Base-by-base conservation (phyloP, 1,284 basidiomycete species). In the Baeospora myosura region DNA sequence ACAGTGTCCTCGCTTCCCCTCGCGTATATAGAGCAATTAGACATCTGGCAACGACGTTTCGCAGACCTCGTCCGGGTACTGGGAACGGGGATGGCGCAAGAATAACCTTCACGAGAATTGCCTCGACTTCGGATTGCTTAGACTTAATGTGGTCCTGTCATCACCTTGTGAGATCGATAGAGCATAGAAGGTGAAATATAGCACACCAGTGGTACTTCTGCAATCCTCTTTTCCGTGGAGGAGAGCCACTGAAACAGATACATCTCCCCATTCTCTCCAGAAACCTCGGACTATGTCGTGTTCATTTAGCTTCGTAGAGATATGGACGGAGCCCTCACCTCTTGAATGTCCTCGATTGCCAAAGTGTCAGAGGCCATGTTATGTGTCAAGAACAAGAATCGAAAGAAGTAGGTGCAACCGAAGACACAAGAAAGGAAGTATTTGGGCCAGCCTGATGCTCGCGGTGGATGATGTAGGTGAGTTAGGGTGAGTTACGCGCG, bases 191-290 rank as follows among this genome's bases (percentile, higher is more conserved):
- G 35, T 16, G 43, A 31, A 43, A 26, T 16, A 32, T 30, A 16
- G 63, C 78, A 25, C 53, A 85, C 81, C 32, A 69, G 49, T 7
- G 70, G 52, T 26, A 69, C 64, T 5, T 68, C 64, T 31, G 63
- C 65, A 17, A 88, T 58, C 17, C 67, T 68, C 55, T 72, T 74
- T 61, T 90, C 83, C 1, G 78, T 73, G 18, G 71, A 68, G 5
- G 80, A 74, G 4, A 92, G 70, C 86, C 87, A 92, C 59, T 88
- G 82, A 50, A 91, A 82, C 12, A 91, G 60, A 54, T 88, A 87
- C 40, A 90, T 72, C 49, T 88, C 85, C 12, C 78, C 84, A 60
- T 83, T 83, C 44, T 91, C 88, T 35, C 75, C 78, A 3, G 73
- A 61, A 31, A 89, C 62, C 52, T 81, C 78, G n/a, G 74, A 67